Evolutionary conservation across 2,329 filamentous ascomycete species (phyloP), one percentile per base, ranked within the genome.

Genomic region (Neopestalotiopsis sp.): DNA sequence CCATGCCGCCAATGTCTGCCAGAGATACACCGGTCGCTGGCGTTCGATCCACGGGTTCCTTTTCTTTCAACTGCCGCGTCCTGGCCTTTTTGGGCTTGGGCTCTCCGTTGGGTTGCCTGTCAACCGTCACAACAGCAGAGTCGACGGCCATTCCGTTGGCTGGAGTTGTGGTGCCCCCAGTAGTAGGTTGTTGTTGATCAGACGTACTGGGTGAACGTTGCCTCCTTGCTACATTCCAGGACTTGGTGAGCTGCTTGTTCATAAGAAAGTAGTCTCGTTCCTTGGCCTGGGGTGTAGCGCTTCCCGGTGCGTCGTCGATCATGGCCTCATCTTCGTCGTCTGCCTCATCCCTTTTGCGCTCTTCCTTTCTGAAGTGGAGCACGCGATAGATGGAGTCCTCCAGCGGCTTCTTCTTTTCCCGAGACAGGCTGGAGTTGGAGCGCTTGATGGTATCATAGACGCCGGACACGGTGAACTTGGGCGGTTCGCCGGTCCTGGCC

Each of bases 371-470:
- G 20, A 94, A 89, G 7, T 91, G 88, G 17, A 98, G 82, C 0
- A 95, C 94, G 7, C 94, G 87, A 71, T 97, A 94, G 71, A 98
- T 94, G 45, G 92, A 92, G 71, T 96, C 93, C 78, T 97, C 93
- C 1, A 98, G 82, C 0, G 92, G 85, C 70, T 90, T 91, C 79
- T 96, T 97, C 53, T 94, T 94, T 73, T 92, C 90, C 28, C 96
- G 87, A 71, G 93, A 94, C 28, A 98, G 81, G 73, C 92, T 94
- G 0, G 94, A 97, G 78, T 98, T 98, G 14, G 94, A 97, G 65
- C 85, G 83, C 74, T 94, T 93, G 71, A 98, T 94, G 69, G 88
- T 89, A 53, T 94, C 91, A 78, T 96, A 97, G 1, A 97, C 87
- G 2, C 83, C 81, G 2, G 86, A 80, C 3, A 91, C 83, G 1